These are phyloP conservation scores for Fusarium guadeloupense DNA, from an alignment of 2,329 filamentous ascomycete species.

Conservation along the genomic window DNA sequence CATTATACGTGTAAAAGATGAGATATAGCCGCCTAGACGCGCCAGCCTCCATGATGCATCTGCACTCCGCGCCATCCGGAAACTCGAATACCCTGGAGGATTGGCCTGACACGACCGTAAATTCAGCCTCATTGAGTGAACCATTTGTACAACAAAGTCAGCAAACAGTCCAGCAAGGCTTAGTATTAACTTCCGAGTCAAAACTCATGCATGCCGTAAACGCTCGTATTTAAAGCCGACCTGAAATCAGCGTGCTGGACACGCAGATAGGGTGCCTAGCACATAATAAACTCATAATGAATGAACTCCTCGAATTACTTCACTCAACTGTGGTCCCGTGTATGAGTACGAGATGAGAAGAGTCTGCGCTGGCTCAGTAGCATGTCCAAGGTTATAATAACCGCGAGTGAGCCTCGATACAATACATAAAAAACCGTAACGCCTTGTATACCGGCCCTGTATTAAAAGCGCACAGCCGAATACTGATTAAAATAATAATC, in stretches of 20 bases:
- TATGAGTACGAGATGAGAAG: not conserved
- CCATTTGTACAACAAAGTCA: not conserved
- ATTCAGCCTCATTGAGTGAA: slow-evolving; percentile 1
- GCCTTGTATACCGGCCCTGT: slow-evolving; percentile 39
- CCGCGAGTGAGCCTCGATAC: not conserved
- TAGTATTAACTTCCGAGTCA: not conserved
- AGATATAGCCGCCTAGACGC: slow-evolving; percentile 28
- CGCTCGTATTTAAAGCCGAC: not conserved
- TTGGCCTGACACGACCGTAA: not conserved
- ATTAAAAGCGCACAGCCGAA: slow-evolving; percentile 39
- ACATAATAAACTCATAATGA: not conserved
- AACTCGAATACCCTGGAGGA: slow-evolving; percentile 12
- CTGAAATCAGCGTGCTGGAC: not conserved
- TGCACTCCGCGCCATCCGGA: slow-evolving; percentile 10
- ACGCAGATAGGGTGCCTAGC: not conserved
- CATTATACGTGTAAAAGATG: not conserved
- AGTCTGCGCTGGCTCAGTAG: not conserved
- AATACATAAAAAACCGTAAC: slow-evolving; percentile 39
- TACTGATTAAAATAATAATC: slow-evolving; percentile 38
- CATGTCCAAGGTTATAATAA: not conserved
- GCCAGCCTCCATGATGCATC: slow-evolving; percentile 7
- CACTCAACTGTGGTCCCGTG: not conserved
- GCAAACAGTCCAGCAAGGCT: not conserved
- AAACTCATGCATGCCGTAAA: not conserved
- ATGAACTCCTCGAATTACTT: slow-evolving; percentile 17